Evolutionary conservation across 2,329 filamentous ascomycete species (phyloP), one percentile per base, ranked within the genome.

Genomic region (Geoglossum cookeanum): DNA sequence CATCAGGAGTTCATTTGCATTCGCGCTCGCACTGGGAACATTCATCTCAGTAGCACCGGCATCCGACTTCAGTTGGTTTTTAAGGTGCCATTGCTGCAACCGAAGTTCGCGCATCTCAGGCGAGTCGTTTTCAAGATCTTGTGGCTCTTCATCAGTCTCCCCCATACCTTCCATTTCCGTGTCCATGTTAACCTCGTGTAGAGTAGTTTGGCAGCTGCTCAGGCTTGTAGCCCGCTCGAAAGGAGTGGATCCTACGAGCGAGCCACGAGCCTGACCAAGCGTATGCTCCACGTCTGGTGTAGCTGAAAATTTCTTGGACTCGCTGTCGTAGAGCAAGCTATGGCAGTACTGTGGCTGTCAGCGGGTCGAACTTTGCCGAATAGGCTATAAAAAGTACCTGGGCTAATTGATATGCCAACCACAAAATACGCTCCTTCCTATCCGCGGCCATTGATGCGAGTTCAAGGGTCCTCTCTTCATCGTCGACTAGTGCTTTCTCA

Each of bases 401-500:
- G 42, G 68, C 62, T 3, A 83, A 71, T 5, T 67, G 70, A 51
- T 73, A 70, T 0, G 74, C 80, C 0, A 84, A 66, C 70, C 77
- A 83, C 0, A 85, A 64, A 0, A 83, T 75, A 0, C 83, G 72
- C 56, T 80, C 77, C 37, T 74, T 75, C 4, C 83, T 71, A n/a
- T 77, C 70, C 15, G 75, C 74, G 0, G 71, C 72, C 65, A 82
- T 81, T 0, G 78, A 82, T 0, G 79, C 69, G 0, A 78, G 67
- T 63, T 86, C 83, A 51, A 85, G 76, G 15, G 75, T 76, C 47
- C 81, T 77, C 59, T 85, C 82, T 9, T 84, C 80, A n/a, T 85
- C 82, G 30, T 85, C 81, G 4, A 81, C 73, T 58, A 76, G 75
- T 1, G 75, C 74, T 7, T 74, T 72, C 0, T 65, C 62, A 63